Conservation (phyloP, 257 asterid genomes). For the Euphrasia confusa region DNA sequence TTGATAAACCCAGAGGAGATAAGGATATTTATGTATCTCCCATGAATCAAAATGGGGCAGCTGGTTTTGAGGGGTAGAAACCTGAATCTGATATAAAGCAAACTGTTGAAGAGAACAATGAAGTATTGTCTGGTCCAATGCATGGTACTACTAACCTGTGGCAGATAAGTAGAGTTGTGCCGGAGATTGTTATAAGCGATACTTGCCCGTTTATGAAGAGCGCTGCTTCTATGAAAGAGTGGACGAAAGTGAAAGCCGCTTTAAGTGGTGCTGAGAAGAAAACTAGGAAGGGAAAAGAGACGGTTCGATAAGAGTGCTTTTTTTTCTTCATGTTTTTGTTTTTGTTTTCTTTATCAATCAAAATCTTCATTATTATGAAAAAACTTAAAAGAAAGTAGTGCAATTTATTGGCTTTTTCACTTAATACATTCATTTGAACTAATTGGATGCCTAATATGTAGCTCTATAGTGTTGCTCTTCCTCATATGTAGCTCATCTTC, state of each 20-base stretch:
- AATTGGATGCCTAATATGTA: too few species aligned
- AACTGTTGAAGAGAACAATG: slow-evolving; percentile 19
- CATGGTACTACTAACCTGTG: slow-evolving; percentile 18
- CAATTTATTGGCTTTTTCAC: too few species aligned
- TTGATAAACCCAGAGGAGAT: slow-evolving; percentile 22
- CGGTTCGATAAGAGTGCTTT: neutral
- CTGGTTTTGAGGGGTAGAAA: slow-evolving; percentile 17
- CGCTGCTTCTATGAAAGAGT: slow-evolving; percentile 68
- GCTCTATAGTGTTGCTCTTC: too few species aligned
- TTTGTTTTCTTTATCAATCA: too few species aligned
- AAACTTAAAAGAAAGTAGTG: too few species aligned
- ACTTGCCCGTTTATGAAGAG: slow-evolving; percentile 70
- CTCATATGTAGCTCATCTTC: too few species aligned
- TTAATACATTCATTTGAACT: too few species aligned
- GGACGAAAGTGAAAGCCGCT: slow-evolving; percentile 37
- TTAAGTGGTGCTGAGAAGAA: slow-evolving; percentile 53
- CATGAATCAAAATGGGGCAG: slow-evolving; percentile 6
- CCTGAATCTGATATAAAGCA: slow-evolving; percentile 20
- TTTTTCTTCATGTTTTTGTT: too few species aligned
- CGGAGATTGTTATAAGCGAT: slow-evolving; percentile 36
- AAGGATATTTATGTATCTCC: slow-evolving; percentile 13
- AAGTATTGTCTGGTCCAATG: slow-evolving; percentile 17
- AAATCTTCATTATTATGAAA: neutral
- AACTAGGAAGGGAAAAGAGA: slow-evolving; percentile 34
- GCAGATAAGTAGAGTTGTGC: slow-evolving; percentile 24